These are phyloP conservation scores for Allium sativum DNA, from an alignment of 106 monocot species.

Conservation along the genomic window DNA sequence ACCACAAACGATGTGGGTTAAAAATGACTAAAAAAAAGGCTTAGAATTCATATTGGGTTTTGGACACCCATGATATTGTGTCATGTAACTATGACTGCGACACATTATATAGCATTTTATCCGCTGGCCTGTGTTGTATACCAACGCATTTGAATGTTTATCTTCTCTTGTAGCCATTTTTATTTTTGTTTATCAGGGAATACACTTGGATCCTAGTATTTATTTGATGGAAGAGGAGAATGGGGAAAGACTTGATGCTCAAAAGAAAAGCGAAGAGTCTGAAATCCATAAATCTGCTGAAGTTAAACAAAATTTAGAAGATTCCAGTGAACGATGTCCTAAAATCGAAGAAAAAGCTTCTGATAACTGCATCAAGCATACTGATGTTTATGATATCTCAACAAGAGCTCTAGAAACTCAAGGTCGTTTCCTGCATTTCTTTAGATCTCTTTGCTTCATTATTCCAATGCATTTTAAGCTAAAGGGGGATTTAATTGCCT, in stretches of 20 bases:
- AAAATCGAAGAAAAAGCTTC: conserved; percentile 8
- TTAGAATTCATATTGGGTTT: too few relatives aligned
- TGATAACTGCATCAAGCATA: not conserved
- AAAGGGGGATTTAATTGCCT: too few relatives aligned
- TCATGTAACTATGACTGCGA: too few relatives aligned
- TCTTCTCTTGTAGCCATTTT: not conserved
- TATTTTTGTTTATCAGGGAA: conserved; percentile 55
- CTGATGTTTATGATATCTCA: not conserved
- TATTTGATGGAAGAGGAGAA: conserved; percentile 97
- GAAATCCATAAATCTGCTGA: conserved; percentile 8
- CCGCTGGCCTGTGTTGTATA: too few relatives aligned
- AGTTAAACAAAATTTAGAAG: conserved; percentile 11
- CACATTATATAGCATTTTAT: too few relatives aligned
- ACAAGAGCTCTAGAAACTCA: conserved; percentile 18
- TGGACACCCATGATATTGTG: too few relatives aligned
- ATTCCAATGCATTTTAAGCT: too few relatives aligned
- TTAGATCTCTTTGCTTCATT: not conserved
- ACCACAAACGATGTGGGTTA: too few relatives aligned
- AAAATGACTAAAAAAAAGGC: too few relatives aligned
- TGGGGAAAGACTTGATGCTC: conserved; percentile 18
- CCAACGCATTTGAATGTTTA: not conserved
- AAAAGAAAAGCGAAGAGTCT: conserved; percentile 14
- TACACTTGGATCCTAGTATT: conserved; percentile 98
- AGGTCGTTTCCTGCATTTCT: conserved; percentile 20
- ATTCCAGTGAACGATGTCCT: conserved; percentile 5